phyloP scores from a whole-genome alignment of 148 eudicot species.

The Diospyros kaki region DNA sequence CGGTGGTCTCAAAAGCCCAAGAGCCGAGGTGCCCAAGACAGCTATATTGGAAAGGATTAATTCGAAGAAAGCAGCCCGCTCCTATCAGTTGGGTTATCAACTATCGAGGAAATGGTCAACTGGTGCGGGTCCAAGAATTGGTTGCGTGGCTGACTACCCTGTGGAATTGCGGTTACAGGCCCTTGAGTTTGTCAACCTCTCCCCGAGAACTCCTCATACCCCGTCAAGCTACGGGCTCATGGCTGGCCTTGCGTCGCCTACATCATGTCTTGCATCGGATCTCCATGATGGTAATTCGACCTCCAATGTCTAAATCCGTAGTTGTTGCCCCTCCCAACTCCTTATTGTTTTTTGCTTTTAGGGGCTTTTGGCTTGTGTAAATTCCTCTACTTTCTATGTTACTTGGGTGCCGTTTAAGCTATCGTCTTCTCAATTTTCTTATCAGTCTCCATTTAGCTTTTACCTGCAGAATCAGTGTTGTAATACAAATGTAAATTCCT shows the following conservation, averaged over 20 bases:
- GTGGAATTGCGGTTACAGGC: slow-evolving; percentile 27
- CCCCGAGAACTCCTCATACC: slow-evolving; percentile 39
- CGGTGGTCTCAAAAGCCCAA: slow-evolving; percentile 78
- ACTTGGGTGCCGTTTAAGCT: neutral
- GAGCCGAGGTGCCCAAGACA: slow-evolving; percentile 13
- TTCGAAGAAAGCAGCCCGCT: slow-evolving; percentile 50
- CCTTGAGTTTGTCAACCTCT: slow-evolving; percentile 58
- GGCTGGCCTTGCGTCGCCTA: slow-evolving; percentile 27
- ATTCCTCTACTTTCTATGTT: neutral
- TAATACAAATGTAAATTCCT: no score
- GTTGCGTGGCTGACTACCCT: slow-evolving; percentile 25
- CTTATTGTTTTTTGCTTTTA: neutral
- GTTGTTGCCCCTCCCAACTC: neutral
- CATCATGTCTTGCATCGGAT: slow-evolving; percentile 1
- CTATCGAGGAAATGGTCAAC: slow-evolving; percentile 19
- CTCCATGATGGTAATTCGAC: neutral
- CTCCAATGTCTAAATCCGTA: neutral
- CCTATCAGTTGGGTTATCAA: slow-evolving; percentile 70
- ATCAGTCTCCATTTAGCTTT: no score
- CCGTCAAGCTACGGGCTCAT: slow-evolving; percentile 11
- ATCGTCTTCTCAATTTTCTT: no score
- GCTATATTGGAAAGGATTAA: slow-evolving; percentile 66
- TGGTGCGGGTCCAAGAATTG: slow-evolving; percentile 5
- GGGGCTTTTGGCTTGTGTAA: neutral
- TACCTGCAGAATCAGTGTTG: no score